Evolutionary conservation across 352 stramenopile genomes (phyloP), one percentile per base, ranked within the genome.

Genomic region (Pythium sp.): DNA sequence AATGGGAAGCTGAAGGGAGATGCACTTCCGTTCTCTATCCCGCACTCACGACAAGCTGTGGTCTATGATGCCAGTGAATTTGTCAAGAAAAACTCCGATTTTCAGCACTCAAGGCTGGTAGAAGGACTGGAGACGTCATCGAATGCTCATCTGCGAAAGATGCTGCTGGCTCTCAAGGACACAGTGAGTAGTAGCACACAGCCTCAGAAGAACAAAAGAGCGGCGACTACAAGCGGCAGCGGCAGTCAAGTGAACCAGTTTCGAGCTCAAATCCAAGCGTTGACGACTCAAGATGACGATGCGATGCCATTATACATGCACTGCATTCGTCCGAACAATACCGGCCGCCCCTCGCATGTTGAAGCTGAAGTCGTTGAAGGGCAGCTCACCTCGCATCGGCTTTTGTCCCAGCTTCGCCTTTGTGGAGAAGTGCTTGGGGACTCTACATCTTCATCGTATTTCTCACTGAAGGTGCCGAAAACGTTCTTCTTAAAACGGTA

Each of bases 81-180:
- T 64, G 80, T 92, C 22, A 80, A 81, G 64, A 90, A 90, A 65
- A 90, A 92, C 54, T 86, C 82, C 3, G 82, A 92, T 20, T 87
- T 84, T 20, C 71, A 81, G 63, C 80, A 78, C 22, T 15, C 67
- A 46, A 76, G 65, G 24, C 28, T 92, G 6, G 22, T 85, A 15
- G 67, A 73, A 14, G 72, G 65, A 5, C 60, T 91, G 2, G 72
- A 67, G 15, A 46, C 58, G n/a, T 82, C 78, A 2, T 60, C 55
- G 43, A 76, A 74, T 65, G 32, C 26, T 24, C 26, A 73, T 8
- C 65, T 88, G 34, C 60, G 36, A n/a, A 38, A 61, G 24, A 80
- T 87, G 69, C 15, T 88, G 12, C 15, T 64, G 14, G 62, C 47
- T 28, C 62, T 24, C 28, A 70, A 54, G 2, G 24, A 58, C 26